phyloP scores from a whole-genome alignment of 805 yeast species.

The Starmerella lactis-condensi region DNA sequence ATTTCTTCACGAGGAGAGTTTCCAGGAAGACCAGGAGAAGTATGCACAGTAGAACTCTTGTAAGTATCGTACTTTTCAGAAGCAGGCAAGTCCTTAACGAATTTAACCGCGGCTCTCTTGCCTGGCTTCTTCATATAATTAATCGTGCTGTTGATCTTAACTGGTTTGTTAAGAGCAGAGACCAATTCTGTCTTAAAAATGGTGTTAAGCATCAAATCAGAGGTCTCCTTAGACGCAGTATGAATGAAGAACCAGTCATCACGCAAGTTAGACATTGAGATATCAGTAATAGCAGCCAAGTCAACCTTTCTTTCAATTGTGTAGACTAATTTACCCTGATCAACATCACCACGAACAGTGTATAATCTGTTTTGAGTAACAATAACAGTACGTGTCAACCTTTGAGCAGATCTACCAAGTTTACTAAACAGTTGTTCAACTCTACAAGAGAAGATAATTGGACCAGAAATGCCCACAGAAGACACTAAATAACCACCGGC shows the following conservation, averaged over 20 bases:
- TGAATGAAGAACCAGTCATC: conserved; percentile 85
- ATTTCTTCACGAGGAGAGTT: conserved; percentile 50
- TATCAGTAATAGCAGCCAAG: conserved; percentile 37
- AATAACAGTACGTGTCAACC: conserved; percentile 55
- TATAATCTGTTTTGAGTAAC: conserved; percentile 45
- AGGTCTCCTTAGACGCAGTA: conserved; percentile 31
- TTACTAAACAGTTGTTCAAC: conserved; percentile 72
- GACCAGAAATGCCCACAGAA: conserved; percentile 50
- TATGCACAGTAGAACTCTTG: conserved; percentile 75
- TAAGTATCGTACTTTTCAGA: conserved; percentile 62
- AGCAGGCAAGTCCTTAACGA: conserved; percentile 35
- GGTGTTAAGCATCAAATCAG: conserved; percentile 67
- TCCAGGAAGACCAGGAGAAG: conserved; percentile 56
- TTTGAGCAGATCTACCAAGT: conserved; percentile 77
- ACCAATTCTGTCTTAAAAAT: conserved; percentile 78
- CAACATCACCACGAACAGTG: conserved; percentile 53
- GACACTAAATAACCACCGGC: conserved; percentile 58
- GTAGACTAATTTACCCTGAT: conserved; percentile 42
- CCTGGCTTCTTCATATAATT: conserved; percentile 86
- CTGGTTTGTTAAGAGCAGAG: conserved; percentile 27
- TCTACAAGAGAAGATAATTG: conserved; percentile 55
- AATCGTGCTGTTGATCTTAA: conserved; percentile 53
- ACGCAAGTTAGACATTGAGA: conserved; percentile 55
- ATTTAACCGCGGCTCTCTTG: conserved; percentile 50
- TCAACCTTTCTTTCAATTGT: conserved; percentile 47